Conservation (phyloP, 352 stramenopile genomes). For the Phytopythium ostracodes region DNA sequence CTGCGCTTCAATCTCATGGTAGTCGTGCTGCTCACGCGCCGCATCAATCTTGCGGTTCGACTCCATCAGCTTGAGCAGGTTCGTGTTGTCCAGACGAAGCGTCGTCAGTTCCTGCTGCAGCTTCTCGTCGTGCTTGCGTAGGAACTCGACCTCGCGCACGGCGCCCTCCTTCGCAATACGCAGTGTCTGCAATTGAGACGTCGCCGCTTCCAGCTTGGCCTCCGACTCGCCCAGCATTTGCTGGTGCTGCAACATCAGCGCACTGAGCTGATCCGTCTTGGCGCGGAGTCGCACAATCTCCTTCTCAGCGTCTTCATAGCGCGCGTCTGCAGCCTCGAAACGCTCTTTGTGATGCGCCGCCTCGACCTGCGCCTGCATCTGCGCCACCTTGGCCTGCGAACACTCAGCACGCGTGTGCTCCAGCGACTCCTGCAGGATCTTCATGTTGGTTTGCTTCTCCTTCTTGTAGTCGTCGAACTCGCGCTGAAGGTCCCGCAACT, state of each 20-base stretch:
- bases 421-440: conserved; percentile 63
- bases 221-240: conserved; percentile 49
- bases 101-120: conserved; percentile 51
- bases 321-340: conserved; percentile 48
- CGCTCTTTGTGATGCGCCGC: conserved; percentile 60
- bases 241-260: conserved; percentile 62
- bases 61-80: conserved; percentile 78
- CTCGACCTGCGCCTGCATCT: conserved; percentile 75
- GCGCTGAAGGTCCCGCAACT: conserved; percentile 51
- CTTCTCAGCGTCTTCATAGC: conserved; percentile 52
- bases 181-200: conserved; percentile 32
- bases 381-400: conserved; percentile 41
- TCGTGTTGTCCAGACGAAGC: conserved; percentile 70
- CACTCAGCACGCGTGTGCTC: conserved; percentile 47
- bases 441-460: conserved; percentile 62
- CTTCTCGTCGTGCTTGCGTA: conserved; percentile 65
- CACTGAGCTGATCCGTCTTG: conserved; percentile 58
- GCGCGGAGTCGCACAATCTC: conserved; percentile 55
- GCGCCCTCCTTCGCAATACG: conserved; percentile 48
- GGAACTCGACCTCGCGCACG: conserved; percentile 35
- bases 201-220: conserved; percentile 51
- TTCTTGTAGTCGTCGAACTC: conserved; percentile 82
- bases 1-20: conserved; percentile 39
- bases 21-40: conserved; percentile 52
- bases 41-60: conserved; percentile 64